Evolutionary conservation across 2,329 filamentous ascomycete genomes (phyloP).

Genomic region (Cercospora nicotianae): DNA sequence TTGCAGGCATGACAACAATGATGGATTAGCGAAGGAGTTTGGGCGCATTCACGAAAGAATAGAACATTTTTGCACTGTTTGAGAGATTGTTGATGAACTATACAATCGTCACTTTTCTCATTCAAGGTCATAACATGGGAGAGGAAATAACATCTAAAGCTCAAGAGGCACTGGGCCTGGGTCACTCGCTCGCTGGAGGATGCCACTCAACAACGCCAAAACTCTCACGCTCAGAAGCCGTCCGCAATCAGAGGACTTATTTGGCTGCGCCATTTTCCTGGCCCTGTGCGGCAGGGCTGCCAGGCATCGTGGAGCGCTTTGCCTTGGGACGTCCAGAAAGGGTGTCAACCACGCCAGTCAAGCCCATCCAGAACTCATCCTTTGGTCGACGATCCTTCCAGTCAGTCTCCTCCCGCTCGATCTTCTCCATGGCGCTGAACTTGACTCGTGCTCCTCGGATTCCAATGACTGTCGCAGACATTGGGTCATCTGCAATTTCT

Average conservation of each 20-base stretch:
- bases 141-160: neutral
- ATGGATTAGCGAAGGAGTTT: conserved; percentile 2
- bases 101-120: neutral
- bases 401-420: conserved; percentile 85
- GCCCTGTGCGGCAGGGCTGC: conserved; percentile 17
- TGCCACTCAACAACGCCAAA: conserved; percentile 5
- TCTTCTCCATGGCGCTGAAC: conserved; percentile 76
- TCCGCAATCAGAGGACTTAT: conserved; percentile 3
- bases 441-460: conserved; percentile 86
- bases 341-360: conserved; percentile 81
- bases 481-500: conserved; percentile 70
- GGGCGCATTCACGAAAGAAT: neutral
- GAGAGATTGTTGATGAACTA: neutral
- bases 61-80: neutral
- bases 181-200: neutral
- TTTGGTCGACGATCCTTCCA: conserved; percentile 87
- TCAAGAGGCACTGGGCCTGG: neutral
- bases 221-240: conserved; percentile 18
- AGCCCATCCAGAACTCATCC: conserved; percentile 77
- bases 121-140: neutral
- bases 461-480: conserved; percentile 80
- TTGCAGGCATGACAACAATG: neutral
- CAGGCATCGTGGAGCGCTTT: conserved; percentile 23
- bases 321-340: conserved; percentile 65
- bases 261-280: conserved; percentile 18